Percentiles rank a stretch among this genome's conserved stretches.
phyloP scores from a whole-genome alignment of 2,329 filamentous ascomycete genomes.

The Cytospora piceicola region DNA sequence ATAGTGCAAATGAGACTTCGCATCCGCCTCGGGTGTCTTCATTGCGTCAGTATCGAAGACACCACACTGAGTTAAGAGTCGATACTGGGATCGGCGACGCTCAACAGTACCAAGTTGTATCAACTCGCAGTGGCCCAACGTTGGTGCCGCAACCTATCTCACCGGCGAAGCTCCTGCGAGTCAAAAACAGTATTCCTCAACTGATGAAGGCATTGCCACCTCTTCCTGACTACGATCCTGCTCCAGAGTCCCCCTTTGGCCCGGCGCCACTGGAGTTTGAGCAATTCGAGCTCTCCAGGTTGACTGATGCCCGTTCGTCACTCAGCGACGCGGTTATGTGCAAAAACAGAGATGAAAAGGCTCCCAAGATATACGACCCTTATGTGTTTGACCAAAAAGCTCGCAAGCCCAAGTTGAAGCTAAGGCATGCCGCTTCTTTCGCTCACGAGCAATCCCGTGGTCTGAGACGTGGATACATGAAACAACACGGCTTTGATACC shows the following conservation, averaged over 20 bases:
- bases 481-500: conserved; percentile 1
- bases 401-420: conserved; percentile 28
- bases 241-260: conserved; percentile 21
- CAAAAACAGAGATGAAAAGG: conserved; percentile 2
- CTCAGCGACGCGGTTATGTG: conserved; percentile 8
- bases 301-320: conserved; percentile 28
- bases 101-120: conserved; percentile 26
- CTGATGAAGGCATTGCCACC: conserved; percentile 58
- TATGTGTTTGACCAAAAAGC: conserved; percentile 23
- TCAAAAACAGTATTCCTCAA: conserved; percentile 54
- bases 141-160: conserved; percentile 55
- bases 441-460: not conserved
- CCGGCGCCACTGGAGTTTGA: conserved; percentile 26
- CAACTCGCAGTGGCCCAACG: conserved; percentile 37
- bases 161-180: conserved; percentile 47
- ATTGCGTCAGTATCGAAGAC: conserved; percentile 21
- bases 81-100: conserved; percentile 17
- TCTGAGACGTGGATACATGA: not conserved
- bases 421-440: conserved; percentile 23
- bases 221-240: conserved; percentile 41
- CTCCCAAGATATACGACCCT: conserved; percentile 19
- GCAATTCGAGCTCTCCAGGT: conserved; percentile 25
- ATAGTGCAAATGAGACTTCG: not conserved
- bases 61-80: conserved; percentile 14
- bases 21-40: conserved; percentile 26